A percentile compares a stretch with the other conserved stretches of the same genome.
Evolutionary conservation across 805 yeast species (phyloP).

Genomic region (Yarrowia phangngaensis): DNA sequence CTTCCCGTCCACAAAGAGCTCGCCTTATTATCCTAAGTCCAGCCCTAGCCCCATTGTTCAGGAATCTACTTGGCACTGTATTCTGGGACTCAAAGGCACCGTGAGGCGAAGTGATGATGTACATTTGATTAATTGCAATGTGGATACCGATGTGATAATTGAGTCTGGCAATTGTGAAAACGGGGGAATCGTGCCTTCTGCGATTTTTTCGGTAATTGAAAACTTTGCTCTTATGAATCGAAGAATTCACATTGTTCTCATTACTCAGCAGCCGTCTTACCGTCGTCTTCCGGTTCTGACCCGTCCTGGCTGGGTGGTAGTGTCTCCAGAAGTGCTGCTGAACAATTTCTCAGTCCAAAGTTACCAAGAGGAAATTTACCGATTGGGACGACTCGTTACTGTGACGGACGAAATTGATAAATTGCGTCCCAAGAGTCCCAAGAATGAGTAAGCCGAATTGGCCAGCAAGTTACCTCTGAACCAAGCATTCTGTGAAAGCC

Average conservation of each 20-base stretch:
- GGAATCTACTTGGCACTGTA: conserved; percentile 84
- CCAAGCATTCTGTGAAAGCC: neutral
- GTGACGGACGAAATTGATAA: conserved; percentile 68
- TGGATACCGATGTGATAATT: conserved; percentile 81
- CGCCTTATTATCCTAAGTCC: conserved; percentile 60
- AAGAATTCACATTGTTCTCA: conserved; percentile 78
- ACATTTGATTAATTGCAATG: conserved; percentile 84
- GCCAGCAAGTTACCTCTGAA: too few relatives aligned
- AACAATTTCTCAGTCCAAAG: conserved; percentile 58
- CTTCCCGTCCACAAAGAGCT: conserved; percentile 61
- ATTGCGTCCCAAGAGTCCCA: conserved; percentile 63
- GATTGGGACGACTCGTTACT: conserved; percentile 57
- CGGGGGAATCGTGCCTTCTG: conserved; percentile 57
- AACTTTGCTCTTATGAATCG: conserved; percentile 80
- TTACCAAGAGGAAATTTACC: conserved; percentile 46
- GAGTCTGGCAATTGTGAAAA: conserved; percentile 42
- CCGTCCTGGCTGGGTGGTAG: conserved; percentile 85
- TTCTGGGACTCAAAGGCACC: conserved; percentile 97
- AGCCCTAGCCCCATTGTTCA: conserved; percentile 43
- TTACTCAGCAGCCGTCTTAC: conserved; percentile 52
- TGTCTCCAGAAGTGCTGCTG: conserved; percentile 76
- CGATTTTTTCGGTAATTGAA: conserved; percentile 77
- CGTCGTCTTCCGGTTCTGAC: conserved; percentile 42
- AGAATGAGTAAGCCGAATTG: conserved; percentile 22
- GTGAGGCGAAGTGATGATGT: conserved; percentile 80